Conservation (phyloP, 2,329 filamentous ascomycete genomes). For the Alternaria sp. region DNA sequence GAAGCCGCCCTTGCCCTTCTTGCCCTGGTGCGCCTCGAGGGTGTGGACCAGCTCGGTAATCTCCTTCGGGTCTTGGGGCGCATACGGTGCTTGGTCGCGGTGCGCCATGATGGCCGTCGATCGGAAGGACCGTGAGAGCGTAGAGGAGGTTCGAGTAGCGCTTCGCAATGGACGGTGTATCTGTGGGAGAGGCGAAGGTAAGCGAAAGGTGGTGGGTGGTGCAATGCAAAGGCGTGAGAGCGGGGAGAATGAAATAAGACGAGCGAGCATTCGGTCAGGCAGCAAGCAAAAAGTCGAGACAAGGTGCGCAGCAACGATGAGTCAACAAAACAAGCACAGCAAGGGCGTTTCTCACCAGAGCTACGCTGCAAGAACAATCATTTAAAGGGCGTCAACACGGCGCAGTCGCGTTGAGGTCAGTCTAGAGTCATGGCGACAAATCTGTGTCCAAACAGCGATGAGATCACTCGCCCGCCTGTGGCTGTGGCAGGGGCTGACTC, state of each 20-base stretch:
- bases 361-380: background rate
- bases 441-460: constrained; percentile 11
- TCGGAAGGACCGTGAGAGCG: constrained; percentile 2
- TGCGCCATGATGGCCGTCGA: constrained; percentile 57
- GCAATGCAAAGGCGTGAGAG: constrained; percentile 15
- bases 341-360: constrained; percentile 24
- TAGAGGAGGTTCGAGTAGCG: background rate
- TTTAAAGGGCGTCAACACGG: constrained; percentile 14
- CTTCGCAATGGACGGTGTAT: background rate
- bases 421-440: constrained; percentile 6
- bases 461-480: constrained; percentile 15
- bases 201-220: constrained; percentile 16
- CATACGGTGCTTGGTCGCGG: constrained; percentile 64
- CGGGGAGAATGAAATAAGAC: constrained; percentile 20
- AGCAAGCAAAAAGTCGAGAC: constrained; percentile 10
- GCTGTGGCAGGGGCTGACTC: constrained; percentile 12
- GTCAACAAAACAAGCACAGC: constrained; percentile 8
- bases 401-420: constrained; percentile 10
- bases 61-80: constrained; percentile 72
- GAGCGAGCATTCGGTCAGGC: constrained; percentile 25
- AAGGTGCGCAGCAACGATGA: constrained; percentile 11
- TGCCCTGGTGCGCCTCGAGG: constrained; percentile 65
- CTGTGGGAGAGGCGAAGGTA: constrained; percentile 20
- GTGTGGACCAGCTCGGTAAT: constrained; percentile 69
- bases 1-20: constrained; percentile 60